Evolutionary conservation across 148 eudicot species (phyloP).

Genomic region (Nepenthes gracilis): DNA sequence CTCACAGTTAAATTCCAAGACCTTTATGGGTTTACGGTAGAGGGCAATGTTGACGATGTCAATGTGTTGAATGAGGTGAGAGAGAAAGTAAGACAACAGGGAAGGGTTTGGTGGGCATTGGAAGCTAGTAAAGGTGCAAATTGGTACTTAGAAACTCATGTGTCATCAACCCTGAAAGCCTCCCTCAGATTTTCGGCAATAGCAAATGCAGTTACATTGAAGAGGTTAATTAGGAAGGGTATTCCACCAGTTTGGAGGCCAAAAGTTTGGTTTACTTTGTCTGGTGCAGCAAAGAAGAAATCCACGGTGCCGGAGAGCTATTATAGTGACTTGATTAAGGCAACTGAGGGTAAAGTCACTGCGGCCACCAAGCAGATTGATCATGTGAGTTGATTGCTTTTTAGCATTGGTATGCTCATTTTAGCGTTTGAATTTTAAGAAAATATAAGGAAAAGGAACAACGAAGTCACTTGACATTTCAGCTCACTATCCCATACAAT

Average conservation of each 20-base stretch:
- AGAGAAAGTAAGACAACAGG: conserved; percentile 83
- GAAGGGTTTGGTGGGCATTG: conserved; percentile 86
- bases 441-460: neutral
- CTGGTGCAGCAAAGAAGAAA: conserved; percentile 97
- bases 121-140: conserved; percentile 82
- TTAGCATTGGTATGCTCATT: neutral
- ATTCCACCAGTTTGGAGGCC: conserved; percentile 82
- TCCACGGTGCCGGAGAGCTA: conserved; percentile 91
- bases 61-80: conserved; percentile 95
- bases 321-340: conserved; percentile 62
- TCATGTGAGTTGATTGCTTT: conserved; percentile 54
- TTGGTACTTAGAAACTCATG: conserved; percentile 78
- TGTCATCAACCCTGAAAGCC: conserved; percentile 46
- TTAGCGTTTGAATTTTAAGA: neutral
- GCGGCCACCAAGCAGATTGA: conserved; percentile 91
- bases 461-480: too few species aligned
- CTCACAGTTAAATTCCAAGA: conserved; percentile 89
- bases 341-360: conserved; percentile 71
- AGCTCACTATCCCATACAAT: too few species aligned
- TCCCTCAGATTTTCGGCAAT: conserved; percentile 68
- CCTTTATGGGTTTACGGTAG: conserved; percentile 76
- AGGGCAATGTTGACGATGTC: conserved; percentile 98
- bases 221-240: conserved; percentile 78
- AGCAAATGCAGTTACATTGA: conserved; percentile 64
- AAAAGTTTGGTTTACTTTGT: conserved; percentile 78